Conservation (phyloP, 129 eudicot genomes). For the Apium graveolens region DNA sequence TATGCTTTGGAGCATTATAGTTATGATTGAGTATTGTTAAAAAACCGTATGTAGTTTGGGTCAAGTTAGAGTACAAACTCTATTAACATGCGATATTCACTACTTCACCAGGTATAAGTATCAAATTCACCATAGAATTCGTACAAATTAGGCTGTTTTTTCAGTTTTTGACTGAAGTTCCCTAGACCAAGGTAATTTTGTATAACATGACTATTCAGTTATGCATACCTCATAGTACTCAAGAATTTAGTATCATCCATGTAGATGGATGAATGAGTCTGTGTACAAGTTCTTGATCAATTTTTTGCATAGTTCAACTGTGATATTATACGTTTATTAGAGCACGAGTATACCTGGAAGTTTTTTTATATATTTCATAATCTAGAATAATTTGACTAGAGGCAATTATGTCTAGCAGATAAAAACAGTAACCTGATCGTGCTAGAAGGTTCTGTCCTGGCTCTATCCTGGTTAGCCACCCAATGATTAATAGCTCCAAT, state of each 20-base stretch:
- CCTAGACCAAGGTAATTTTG: neutral
- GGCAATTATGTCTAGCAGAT: neutral
- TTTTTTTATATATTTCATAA: neutral
- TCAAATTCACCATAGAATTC: too few relatives aligned
- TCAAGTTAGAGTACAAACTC: too few relatives aligned
- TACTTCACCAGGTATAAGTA: too few relatives aligned
- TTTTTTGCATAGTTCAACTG: neutral
- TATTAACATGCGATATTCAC: too few relatives aligned
- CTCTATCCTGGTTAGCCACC: constrained; percentile 14
- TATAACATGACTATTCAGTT: neutral
- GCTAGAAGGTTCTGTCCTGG: constrained; percentile 2
- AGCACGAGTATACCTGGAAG: neutral
- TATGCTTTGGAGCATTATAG: neutral
- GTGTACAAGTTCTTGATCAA: neutral
- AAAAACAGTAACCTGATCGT: constrained; percentile 7
- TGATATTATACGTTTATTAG: neutral
- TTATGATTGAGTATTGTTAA: neutral
- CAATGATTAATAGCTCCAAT: constrained; percentile 2
- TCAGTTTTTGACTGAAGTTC: too few relatives aligned
- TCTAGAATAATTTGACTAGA: neutral
- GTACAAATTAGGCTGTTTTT: neutral
- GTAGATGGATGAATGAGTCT: neutral
- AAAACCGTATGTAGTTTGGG: too few relatives aligned
- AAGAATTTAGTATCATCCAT: neutral
- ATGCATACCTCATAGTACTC: neutral